These are phyloP conservation scores for Laburnicola sp. DNA, from an alignment of 2,329 filamentous ascomycete species.

Conservation along the genomic window DNA sequence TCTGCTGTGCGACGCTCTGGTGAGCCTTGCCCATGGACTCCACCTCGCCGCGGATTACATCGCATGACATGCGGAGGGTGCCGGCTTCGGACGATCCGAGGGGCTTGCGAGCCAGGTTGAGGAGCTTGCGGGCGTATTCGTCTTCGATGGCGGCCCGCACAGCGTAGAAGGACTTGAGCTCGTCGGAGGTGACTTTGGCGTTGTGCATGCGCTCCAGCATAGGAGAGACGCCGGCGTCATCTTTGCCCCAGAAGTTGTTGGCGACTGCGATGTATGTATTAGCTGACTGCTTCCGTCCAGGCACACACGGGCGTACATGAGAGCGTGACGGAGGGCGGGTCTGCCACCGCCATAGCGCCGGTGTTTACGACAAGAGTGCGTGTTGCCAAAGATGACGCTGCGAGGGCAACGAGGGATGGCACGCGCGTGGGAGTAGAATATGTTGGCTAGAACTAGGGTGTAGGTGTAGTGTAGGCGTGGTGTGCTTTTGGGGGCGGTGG, in stretches of 20 bases:
- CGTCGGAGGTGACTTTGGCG: slow-evolving; percentile 92
- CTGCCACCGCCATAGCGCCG: slow-evolving; percentile 59
- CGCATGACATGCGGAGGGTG: slow-evolving; percentile 79
- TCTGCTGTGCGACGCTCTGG: slow-evolving; percentile 84
- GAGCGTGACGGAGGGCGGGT: slow-evolving; percentile 66
- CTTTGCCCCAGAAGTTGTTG: slow-evolving; percentile 99
- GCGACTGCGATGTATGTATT: slow-evolving; percentile 71
- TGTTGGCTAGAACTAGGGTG: neutral
- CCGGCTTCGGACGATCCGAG: slow-evolving; percentile 87
- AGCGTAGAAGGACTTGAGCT: slow-evolving; percentile 87
- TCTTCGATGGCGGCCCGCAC: slow-evolving; percentile 94
- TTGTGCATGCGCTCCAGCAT: slow-evolving; percentile 92
- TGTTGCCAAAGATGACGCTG: slow-evolving; percentile 12
- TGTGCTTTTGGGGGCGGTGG: slow-evolving; percentile 1
- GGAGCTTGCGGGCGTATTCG: slow-evolving; percentile 88
- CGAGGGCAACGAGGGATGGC: neutral
- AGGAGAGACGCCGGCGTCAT: slow-evolving; percentile 91
- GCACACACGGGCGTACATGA: slow-evolving; percentile 59
- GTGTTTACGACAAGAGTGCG: slow-evolving; percentile 32
- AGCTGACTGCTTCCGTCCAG: slow-evolving; percentile 22
- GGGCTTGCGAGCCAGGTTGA: slow-evolving; percentile 82
- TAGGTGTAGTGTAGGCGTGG: no score
- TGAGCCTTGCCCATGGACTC: slow-evolving; percentile 95
- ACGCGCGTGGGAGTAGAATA: neutral
- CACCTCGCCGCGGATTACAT: slow-evolving; percentile 84